Base-by-base conservation (phyloP, 2,329 filamentous ascomycete species). In the Graphiopsis chlorocephala region DNA sequence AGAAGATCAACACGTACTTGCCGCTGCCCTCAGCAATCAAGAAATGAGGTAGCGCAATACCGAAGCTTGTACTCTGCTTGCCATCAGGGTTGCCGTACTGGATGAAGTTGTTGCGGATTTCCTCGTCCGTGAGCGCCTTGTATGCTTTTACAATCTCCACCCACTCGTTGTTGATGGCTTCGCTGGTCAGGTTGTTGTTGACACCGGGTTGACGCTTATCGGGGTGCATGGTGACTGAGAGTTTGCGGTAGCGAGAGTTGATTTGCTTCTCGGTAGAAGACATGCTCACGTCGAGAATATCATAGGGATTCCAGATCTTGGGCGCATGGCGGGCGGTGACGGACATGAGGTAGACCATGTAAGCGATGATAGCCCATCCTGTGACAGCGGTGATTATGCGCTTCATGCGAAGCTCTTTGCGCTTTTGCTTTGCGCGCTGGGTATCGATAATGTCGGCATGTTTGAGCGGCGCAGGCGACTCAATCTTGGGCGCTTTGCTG, bases 111-210 rank as follows among this genome's bases (percentile, higher is more conserved):
- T 96, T 96, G 74, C 95, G 91, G 67, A 98, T 86, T 48, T 98
- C 95, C 80, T 99, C 96, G 75, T 99, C 95, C 4, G 96, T 99
- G 57, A 99, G 86, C 3, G 95, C 90, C 80, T 99, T 97, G 85
- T 97, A 99, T 7, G 95, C 95, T 82, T 99, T 99, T 71, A 92
- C 95, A 72, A 98, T 86, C 75, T 98, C 93, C 64, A 98, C 93
- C 81, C 95, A 99, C 77, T 89, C 85, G 66, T 93, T 85, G 78
- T 95, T 99, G 72, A 98, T 85, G 20, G 82, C 85, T 71, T 98
- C 93, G 63, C 88, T 72, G 0, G 95, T 99, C 79, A 97, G 88
- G 79, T 99, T 99, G 81, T 93, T 95, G 68, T 89, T 81, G 25
- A 88, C 81, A 75, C 98, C 92, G 26, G 92, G 91, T 75, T 85